A percentile compares a stretch with the other conserved stretches of the same genome.
Evolutionary conservation across 164 flowering plant species (phyloP).

Genomic region (Magnolia officinalis): DNA sequence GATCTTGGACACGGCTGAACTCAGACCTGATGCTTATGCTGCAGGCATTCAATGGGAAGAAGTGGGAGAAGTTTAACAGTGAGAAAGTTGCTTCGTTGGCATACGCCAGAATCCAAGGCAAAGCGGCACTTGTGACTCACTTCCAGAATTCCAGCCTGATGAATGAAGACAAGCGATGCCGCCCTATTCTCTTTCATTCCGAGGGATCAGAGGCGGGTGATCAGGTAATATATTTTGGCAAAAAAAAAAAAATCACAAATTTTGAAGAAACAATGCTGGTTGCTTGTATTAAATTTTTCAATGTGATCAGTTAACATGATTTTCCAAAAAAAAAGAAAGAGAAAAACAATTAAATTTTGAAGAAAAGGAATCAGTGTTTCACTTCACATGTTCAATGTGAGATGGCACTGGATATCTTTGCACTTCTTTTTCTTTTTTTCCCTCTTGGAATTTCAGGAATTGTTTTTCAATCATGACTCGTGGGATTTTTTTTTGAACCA

Average conservation of each 20-base stretch:
- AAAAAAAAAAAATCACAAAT: neutral
- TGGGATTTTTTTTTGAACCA: too few relatives aligned
- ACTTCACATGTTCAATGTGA: neutral
- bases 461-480: too few relatives aligned
- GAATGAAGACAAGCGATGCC: conserved; percentile 98
- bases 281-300: neutral
- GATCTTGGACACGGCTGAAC: neutral
- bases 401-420: neutral
- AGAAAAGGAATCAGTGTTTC: too few relatives aligned
- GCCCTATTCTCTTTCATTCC: conserved; percentile 84
- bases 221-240: conserved; percentile 41
- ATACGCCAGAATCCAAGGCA: conserved; percentile 97
- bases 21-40: conserved; percentile 4
- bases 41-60: conserved; percentile 93
- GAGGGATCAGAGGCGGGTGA: conserved; percentile 60
- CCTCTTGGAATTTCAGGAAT: too few relatives aligned
- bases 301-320: neutral
- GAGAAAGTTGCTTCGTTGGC: conserved; percentile 97
- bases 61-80: conserved; percentile 98
- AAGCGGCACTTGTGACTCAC: conserved; percentile 77
- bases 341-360: neutral
- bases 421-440: neutral
- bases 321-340: neutral
- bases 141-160: conserved; percentile 97
- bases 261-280: neutral